These are phyloP conservation scores for Mortierella sp. DNA, from an alignment of 371 early-diverging fungal species.

Conservation along the genomic window DNA sequence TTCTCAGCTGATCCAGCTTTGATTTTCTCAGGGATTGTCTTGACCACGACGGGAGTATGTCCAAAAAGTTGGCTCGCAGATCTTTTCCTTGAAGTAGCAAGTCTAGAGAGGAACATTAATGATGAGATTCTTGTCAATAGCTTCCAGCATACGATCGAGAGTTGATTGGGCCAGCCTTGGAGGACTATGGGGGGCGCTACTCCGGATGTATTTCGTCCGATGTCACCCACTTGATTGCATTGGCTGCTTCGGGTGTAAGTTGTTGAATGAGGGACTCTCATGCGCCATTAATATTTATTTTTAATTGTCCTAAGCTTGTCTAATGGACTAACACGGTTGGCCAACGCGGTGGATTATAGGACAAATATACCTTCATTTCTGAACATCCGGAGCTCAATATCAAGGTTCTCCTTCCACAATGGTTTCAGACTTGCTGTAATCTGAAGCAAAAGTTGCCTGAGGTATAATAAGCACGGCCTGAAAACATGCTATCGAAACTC, in stretches of 20 bases:
- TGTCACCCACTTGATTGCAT: constrained; percentile 70
- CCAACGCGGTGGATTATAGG: constrained; percentile 27
- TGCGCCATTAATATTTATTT: not conserved
- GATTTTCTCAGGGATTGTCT: constrained; percentile 69
- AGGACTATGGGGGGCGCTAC: constrained; percentile 69
- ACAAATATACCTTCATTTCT: constrained; percentile 62
- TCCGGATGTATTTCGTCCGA: constrained; percentile 55
- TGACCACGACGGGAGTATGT: constrained; percentile 58
- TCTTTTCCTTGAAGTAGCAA: not conserved
- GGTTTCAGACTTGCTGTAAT: constrained; percentile 80
- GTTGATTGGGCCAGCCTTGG: constrained; percentile 58
- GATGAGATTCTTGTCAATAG: constrained; percentile 27
- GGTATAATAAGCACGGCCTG: constrained; percentile 30
- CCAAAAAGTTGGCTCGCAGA: not conserved
- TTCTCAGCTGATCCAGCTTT: constrained; percentile 64
- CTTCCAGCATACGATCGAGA: constrained; percentile 61
- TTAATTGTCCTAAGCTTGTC: not conserved
- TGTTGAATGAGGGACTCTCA: not conserved
- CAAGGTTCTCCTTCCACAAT: constrained; percentile 79
- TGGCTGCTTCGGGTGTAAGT: constrained; percentile 61
- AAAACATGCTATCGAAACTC: not conserved
- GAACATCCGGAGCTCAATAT: constrained; percentile 58
- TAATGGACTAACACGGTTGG: not conserved
- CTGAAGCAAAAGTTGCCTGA: constrained; percentile 61
- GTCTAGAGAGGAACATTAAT: not conserved